Evolutionary conservation across 2,329 filamentous ascomycete species (phyloP), one percentile per base, ranked within the genome.

Genomic region (Pseudopyrenochaeta lycopersici): DNA sequence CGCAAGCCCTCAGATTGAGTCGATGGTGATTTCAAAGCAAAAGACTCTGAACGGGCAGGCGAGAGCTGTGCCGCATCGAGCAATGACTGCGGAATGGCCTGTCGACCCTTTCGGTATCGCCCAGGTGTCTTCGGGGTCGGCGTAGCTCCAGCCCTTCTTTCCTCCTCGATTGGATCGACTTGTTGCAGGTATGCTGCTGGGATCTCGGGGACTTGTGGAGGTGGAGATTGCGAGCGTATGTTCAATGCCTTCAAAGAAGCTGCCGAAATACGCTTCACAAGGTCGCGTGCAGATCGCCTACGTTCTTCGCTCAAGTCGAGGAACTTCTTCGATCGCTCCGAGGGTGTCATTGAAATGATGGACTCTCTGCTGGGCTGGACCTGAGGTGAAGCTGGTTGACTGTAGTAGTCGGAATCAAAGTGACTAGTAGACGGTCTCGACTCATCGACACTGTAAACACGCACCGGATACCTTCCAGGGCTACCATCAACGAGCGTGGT

Each of bases 381-480:
- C 23, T 62, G 66, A 32, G 72, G 73, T 20, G 71, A 74, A 7
- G 54, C 63, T 36, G 71, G 68, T 49, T 74, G 72, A 42, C 72
- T 75, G 54, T 72, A 76, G 47, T 76, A 76, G 40, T 76, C 73
- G 15, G 73, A 76, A 43, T 73, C 70, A 33, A 70, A 68, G 40
- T 74, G 66, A 31, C 66, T 70, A 9, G 72, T 75, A n/a, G 72
- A 72, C n/a, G 71, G 70, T 6, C 70, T 62, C 4, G 69, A 67
- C 36, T 73, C 73, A 32, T 75, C 70, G 21, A 74, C 70, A 48
- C 70, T 74, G 35, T 66, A 66, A 31, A 73, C 56, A 15, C 64
- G 64, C n/a, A 56, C 48, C 9, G 67, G 67, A 36, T 58, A 64
- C 2, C 56, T 51, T 27, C 15, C 46, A 0, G 58, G 43, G 30